Evolutionary conservation across 805 yeast genomes (phyloP), one percentile per base, ranked within the genome.

Genomic region (Teunomyces atbi): DNA sequence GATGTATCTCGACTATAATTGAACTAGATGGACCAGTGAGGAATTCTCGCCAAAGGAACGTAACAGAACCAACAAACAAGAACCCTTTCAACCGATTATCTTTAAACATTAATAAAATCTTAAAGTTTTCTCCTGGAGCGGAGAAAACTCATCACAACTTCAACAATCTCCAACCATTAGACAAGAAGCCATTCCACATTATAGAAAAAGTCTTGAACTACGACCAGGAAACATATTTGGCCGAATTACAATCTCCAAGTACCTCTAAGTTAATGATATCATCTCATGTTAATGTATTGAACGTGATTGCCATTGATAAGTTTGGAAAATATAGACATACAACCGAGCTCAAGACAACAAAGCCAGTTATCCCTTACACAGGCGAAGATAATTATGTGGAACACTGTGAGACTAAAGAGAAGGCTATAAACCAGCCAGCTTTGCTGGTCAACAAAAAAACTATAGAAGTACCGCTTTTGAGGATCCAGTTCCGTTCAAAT

Each of bases 221-320:
- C 30, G 29, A 39, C 6, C 39, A 62, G 58, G 47, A 71, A 52
- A 45, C 66, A 49, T 45, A 56, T 59, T 19, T 37, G 54, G 65
- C 32, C 46, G 66, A 44, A 67, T 64, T 63, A 52, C 55, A 46
- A 49, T 59, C 59, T 11, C 48, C 49, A 55, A 57, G 53, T 53
- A 69, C 59, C 29, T 60, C 51, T 40, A 65, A 70, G 35, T 47
- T 80, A 8, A 50, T 79, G 44, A 60, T 77, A 4, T 67, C 78
- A 3, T 63, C 71, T n/a, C 76, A 80, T 55, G 77, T 81, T 15
- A 71, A 79, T 46, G 72, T 76, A 3, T 53, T 81, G 30, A 81
- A 79, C 55, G 57, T 79, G 3, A 60, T 77, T 32, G 69, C 68
- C 3, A 56, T 78, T 12, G 68, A 64, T 29, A 58, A 51, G 1